A percentile compares a stretch with the other conserved stretches of the same genome.
These are phyloP conservation scores for Periconia sp. DNA, from an alignment of 2,329 filamentous ascomycete genomes.

Conservation along the genomic window DNA sequence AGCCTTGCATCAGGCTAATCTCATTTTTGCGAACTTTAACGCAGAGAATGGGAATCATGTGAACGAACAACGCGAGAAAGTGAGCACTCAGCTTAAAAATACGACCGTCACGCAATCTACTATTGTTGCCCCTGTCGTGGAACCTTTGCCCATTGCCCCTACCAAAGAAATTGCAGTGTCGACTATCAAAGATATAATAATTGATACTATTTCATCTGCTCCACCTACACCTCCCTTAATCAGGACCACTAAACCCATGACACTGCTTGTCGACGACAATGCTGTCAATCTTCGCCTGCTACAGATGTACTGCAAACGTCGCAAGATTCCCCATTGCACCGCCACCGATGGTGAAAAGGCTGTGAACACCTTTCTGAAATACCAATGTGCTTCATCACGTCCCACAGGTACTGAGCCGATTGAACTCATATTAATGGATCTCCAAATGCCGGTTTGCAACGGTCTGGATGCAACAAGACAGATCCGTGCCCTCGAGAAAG, in stretches of 20 bases:
- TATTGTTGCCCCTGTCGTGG: not conserved
- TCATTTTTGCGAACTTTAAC: not conserved
- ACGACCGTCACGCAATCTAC: not conserved
- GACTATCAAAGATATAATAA: not conserved
- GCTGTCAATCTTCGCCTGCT: conserved; percentile 49
- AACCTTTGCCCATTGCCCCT: not conserved
- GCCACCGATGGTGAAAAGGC: conserved; percentile 47
- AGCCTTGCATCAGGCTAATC: conserved; percentile 13
- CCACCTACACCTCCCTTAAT: not conserved
- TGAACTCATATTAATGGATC: conserved; percentile 44
- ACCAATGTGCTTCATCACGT: not conserved
- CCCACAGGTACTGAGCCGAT: conserved; percentile 16
- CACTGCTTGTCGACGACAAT: conserved; percentile 51
- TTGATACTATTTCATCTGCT: not conserved
- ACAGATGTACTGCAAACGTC: conserved; percentile 51
- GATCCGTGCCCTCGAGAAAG: conserved; percentile 37
- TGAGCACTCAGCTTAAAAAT: not conserved
- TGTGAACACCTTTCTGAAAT: conserved; percentile 32
- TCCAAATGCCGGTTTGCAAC: conserved; percentile 46
- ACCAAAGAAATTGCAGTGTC: not conserved
- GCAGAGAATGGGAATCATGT: not conserved
- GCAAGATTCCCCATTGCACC: conserved; percentile 38
- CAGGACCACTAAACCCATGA: conserved; percentile 17
- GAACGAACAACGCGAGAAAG: not conserved
- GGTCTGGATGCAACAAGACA: conserved; percentile 38